phyloP scores from a whole-genome alignment of 2,329 filamentous ascomycete species.

The Sclerotinia sclerotiorum region DNA sequence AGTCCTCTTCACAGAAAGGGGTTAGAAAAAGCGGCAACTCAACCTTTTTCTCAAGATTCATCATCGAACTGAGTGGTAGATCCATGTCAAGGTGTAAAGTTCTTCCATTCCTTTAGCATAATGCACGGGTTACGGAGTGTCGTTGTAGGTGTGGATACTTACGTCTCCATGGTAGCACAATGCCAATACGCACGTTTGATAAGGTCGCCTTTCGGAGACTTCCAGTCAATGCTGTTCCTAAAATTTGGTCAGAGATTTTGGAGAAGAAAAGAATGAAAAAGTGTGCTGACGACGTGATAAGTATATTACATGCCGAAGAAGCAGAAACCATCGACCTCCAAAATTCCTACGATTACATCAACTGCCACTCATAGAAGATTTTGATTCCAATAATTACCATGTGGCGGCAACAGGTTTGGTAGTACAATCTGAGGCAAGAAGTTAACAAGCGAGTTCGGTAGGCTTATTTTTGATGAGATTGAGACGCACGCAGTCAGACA shows the following conservation, averaged over 20 bases:
- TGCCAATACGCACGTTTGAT: slow-evolving; percentile 58
- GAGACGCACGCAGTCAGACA: slow-evolving; percentile 53
- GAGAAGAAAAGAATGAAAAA: background rate
- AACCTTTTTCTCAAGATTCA: slow-evolving; percentile 53
- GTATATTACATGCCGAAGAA: slow-evolving; percentile 56
- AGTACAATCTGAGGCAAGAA: slow-evolving; percentile 48
- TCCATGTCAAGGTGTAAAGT: slow-evolving; percentile 57
- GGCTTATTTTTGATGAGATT: background rate
- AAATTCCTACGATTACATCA: slow-evolving; percentile 50
- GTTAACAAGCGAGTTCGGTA: background rate
- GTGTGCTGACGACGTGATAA: slow-evolving; percentile 52
- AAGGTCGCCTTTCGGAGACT: slow-evolving; percentile 50
- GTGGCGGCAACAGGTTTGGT: slow-evolving; percentile 52
- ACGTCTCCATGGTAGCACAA: slow-evolving; percentile 57
- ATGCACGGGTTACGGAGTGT: background rate
- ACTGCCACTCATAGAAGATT: slow-evolving; percentile 5
- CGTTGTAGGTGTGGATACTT: slow-evolving; percentile 33
- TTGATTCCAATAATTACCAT: slow-evolving; percentile 43
- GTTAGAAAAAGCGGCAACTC: slow-evolving; percentile 55
- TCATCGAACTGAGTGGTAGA: slow-evolving; percentile 55
- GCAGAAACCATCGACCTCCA: slow-evolving; percentile 58
- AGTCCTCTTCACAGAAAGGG: slow-evolving; percentile 49
- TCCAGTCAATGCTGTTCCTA: slow-evolving; percentile 48
- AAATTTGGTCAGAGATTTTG: slow-evolving; percentile 5
- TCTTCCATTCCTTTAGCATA: slow-evolving; percentile 9